These are phyloP conservation scores for Coemansia linderi DNA, from an alignment of 371 early-diverging fungal species.

Conservation along the genomic window DNA sequence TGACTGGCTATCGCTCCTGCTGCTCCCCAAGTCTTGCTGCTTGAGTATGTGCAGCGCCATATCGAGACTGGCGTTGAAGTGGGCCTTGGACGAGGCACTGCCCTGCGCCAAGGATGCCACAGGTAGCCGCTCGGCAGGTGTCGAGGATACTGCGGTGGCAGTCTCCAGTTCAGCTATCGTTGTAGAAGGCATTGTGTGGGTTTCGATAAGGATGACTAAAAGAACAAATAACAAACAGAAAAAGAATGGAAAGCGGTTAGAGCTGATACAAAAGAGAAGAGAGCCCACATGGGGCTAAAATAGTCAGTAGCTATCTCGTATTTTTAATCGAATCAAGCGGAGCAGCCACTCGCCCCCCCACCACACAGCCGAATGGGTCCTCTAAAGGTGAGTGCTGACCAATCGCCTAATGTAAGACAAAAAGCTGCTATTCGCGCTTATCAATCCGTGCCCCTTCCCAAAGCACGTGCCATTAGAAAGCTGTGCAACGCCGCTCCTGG, in stretches of 20 bases:
- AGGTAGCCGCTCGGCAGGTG: constrained; percentile 26
- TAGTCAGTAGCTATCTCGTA: not conserved
- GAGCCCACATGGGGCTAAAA: not conserved
- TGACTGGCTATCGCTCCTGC: not conserved
- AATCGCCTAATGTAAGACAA: not conserved
- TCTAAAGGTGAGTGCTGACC: not conserved
- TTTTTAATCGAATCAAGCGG: not conserved
- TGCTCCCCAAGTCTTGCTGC: constrained; percentile 21
- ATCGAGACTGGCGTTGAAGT: constrained; percentile 52
- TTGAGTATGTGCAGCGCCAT: constrained; percentile 39
- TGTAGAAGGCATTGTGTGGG: constrained; percentile 9
- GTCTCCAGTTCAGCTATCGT: constrained; percentile 21
- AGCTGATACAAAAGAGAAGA: not conserved
- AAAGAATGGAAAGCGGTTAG: constrained; percentile 8
- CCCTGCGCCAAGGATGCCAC: constrained; percentile 14
- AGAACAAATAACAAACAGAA: not conserved
- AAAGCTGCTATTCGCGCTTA: not conserved
- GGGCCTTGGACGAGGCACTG: constrained; percentile 20
- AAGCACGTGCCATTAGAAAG: not conserved
- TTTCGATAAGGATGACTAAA: not conserved
- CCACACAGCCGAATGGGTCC: no score
- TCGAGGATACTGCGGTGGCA: constrained; percentile 37
- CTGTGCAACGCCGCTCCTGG: not conserved
- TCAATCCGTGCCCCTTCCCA: not conserved
- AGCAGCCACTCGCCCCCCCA: not conserved